Percentiles rank a stretch among this genome's conserved stretches.
Conservation (phyloP, 768 basidiomycete genomes). For the Collybiopsis confluens region DNA sequence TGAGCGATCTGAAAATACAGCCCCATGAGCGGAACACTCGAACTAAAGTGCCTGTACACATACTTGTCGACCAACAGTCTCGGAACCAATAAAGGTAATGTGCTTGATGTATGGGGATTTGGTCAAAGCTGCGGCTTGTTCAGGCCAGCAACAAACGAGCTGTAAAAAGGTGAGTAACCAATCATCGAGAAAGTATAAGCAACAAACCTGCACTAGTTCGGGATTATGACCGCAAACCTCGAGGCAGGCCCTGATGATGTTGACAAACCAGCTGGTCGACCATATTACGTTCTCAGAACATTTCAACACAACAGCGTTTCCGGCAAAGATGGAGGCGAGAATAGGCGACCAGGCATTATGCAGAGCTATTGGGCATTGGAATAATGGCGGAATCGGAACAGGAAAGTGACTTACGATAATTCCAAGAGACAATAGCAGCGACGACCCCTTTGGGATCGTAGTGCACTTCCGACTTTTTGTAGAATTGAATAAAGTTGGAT, state of each 20-base stretch:
- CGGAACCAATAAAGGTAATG: constrained; percentile 91
- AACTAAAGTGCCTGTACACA: constrained; percentile 10
- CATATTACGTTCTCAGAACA: constrained; percentile 91
- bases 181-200: too few relatives aligned
- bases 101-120: constrained; percentile 79
- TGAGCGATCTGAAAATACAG: constrained; percentile 63
- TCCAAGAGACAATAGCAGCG: constrained; percentile 92
- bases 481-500: constrained; percentile 61
- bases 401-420: constrained; percentile 59
- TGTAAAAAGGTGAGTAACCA: constrained; percentile 19
- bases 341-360: constrained; percentile 96
- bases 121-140: constrained; percentile 80
- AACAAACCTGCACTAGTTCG: constrained; percentile 76
- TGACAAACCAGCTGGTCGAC: constrained; percentile 82
- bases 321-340: constrained; percentile 84
- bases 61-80: constrained; percentile 71
- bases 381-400: constrained; percentile 3
- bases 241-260: constrained; percentile 74
- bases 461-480: constrained; percentile 75
- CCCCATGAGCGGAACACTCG: background rate
- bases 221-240: constrained; percentile 75
- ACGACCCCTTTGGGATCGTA: constrained; percentile 94
- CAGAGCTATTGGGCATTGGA: constrained; percentile 49
- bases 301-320: constrained; percentile 87
- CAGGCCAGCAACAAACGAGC: constrained; percentile 86